Conservation (phyloP, 495 filamentous ascomycete genomes). For the Aspergillus incahuasiensis region DNA sequence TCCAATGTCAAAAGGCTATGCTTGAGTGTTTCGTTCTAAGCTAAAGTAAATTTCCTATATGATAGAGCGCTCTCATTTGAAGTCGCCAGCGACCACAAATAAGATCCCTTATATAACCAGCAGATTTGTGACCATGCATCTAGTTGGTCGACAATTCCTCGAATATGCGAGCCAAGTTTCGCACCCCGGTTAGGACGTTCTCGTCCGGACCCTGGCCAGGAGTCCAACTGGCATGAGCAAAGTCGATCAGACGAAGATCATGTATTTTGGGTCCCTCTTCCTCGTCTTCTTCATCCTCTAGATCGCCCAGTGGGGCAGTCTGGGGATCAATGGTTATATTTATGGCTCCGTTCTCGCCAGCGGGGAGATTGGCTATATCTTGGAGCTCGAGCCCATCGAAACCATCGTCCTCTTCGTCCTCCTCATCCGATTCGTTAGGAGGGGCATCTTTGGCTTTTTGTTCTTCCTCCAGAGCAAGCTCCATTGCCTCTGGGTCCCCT, state of each 20-base stretch:
- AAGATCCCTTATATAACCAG: not conserved
- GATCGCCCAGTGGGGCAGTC: slow-evolving; percentile 23
- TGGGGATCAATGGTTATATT: slow-evolving; percentile 40
- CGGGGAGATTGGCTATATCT: slow-evolving; percentile 26
- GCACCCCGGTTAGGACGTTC: slow-evolving; percentile 72
- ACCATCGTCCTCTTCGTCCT: slow-evolving; percentile 49
- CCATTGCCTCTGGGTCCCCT: slow-evolving; percentile 69
- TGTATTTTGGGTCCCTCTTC: slow-evolving; percentile 67
- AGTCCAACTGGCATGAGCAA: slow-evolving; percentile 87
- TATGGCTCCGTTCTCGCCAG: slow-evolving; percentile 28
- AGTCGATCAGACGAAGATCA: slow-evolving; percentile 87
- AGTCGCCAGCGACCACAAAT: slow-evolving; percentile 32
- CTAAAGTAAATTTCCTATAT: slow-evolving; percentile 1
- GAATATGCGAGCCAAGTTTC: slow-evolving; percentile 68
- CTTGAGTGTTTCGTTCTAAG: not conserved
- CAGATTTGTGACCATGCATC: slow-evolving; percentile 9
- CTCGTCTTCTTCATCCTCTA: slow-evolving; percentile 63
- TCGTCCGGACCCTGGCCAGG: slow-evolving; percentile 85
- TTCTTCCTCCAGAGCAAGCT: slow-evolving; percentile 60
- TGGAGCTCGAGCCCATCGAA: slow-evolving; percentile 47
- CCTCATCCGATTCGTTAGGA: slow-evolving; percentile 21
- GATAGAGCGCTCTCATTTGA: not conserved
- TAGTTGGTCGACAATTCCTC: slow-evolving; percentile 49
- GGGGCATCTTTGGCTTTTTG: slow-evolving; percentile 30
- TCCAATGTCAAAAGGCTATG: not conserved